These are phyloP conservation scores for Leptodermis oblonga DNA, from an alignment of 257 asterid species.

Conservation along the genomic window DNA sequence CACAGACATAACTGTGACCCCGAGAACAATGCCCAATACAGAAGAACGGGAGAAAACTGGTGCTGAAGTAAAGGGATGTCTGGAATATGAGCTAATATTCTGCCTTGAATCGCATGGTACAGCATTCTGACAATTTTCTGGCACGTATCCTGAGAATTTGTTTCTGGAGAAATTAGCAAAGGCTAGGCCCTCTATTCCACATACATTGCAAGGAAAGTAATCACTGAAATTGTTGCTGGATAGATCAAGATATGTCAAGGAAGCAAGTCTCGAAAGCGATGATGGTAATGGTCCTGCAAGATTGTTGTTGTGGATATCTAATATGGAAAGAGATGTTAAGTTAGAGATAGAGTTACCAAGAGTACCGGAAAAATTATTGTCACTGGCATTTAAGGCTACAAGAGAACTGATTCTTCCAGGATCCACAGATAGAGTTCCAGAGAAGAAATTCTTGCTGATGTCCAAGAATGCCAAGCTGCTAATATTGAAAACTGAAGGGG, in stretches of 20 bases:
- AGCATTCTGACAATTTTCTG: conserved; percentile 36
- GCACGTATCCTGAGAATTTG: conserved; percentile 37
- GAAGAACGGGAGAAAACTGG: conserved; percentile 24
- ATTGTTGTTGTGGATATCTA: conserved; percentile 64
- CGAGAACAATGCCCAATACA: conserved; percentile 27
- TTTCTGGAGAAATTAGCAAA: conserved; percentile 67
- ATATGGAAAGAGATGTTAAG: conserved; percentile 46
- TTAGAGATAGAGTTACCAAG: conserved; percentile 46
- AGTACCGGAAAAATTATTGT: conserved; percentile 43
- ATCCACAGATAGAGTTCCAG: conserved; percentile 37
- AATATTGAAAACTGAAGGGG: conserved; percentile 42
- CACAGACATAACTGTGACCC: conserved; percentile 28
- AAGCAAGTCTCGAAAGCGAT: conserved; percentile 50
- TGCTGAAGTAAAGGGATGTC: conserved; percentile 11
- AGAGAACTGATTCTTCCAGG: conserved; percentile 36
- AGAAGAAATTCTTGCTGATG: conserved; percentile 53
- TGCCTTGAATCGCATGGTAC: conserved; percentile 31
- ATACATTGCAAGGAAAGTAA: conserved; percentile 60
- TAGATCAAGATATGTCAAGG: conserved; percentile 69
- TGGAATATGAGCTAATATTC: conserved; percentile 12
- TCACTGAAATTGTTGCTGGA: conserved; percentile 55
- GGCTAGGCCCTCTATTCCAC: conserved; percentile 51
- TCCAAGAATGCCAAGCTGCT: conserved; percentile 58
- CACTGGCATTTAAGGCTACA: conserved; percentile 57
- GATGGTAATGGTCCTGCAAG: conserved; percentile 47